phyloP scores from a whole-genome alignment of 805 yeast genomes.

The Teunomyces panamensis region DNA sequence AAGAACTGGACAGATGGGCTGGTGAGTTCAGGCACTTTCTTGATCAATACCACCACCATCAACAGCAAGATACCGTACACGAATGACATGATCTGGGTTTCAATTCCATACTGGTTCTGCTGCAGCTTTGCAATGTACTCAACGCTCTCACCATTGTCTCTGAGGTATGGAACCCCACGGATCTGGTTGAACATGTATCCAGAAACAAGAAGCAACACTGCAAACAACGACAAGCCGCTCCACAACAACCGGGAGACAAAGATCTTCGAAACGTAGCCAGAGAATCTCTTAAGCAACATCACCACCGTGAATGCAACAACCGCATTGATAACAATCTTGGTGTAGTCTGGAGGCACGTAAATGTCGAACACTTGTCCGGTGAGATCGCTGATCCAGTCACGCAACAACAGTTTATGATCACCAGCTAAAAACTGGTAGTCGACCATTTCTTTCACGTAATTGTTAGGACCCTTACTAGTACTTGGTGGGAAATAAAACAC shows the following conservation, averaged over 20 bases:
- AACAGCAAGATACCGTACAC: conserved; percentile 69
- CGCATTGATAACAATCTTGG: conserved; percentile 33
- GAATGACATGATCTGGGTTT: conserved; percentile 81
- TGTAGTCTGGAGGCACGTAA: conserved; percentile 43
- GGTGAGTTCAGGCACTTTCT: conserved; percentile 49
- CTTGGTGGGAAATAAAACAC: conserved; percentile 60
- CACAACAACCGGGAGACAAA: conserved; percentile 59
- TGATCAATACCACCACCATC: conserved; percentile 54
- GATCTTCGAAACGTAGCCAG: conserved; percentile 33
- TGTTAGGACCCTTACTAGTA: conserved; percentile 26
- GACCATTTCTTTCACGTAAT: conserved; percentile 21
- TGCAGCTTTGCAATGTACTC: conserved; percentile 54
- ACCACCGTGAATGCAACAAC: conserved; percentile 30
- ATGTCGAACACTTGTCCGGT: conserved; percentile 36
- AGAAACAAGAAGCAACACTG: conserved; percentile 67
- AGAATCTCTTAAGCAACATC: conserved; percentile 24
- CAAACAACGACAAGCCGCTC: conserved; percentile 64
- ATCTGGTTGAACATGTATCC: conserved; percentile 95
- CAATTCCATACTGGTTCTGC: conserved; percentile 77
- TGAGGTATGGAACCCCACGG: conserved; percentile 66
- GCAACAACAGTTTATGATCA: conserved; percentile 37
- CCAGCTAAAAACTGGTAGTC: conserved; percentile 50
- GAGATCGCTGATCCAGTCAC: conserved; percentile 31
- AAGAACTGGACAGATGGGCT: conserved; percentile 47
- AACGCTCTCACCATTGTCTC: conserved; percentile 31